These are phyloP conservation scores for Diaporthe helianthi DNA, from an alignment of 2,329 filamentous ascomycete species.

Conservation along the genomic window DNA sequence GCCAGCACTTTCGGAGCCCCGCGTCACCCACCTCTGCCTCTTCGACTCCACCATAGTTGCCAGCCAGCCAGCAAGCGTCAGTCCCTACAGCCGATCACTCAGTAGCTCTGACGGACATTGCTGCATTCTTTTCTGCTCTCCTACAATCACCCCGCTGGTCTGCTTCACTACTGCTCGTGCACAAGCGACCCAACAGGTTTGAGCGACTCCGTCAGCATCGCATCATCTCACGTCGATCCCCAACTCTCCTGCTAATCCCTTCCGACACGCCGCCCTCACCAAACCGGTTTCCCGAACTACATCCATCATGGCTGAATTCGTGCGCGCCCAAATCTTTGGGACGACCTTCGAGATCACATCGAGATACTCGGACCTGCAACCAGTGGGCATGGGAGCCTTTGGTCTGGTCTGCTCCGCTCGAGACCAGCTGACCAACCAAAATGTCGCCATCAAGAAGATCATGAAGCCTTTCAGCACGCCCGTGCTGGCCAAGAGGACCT, in stretches of 20 bases:
- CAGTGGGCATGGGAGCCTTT: conserved; percentile 98
- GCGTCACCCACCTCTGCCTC: conserved; percentile 25
- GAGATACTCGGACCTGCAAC: conserved; percentile 97
- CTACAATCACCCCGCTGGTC: conserved; percentile 21
- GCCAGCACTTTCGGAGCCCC: conserved; percentile 26
- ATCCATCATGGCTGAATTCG: conserved; percentile 94
- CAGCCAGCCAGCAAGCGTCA: conserved; percentile 1
- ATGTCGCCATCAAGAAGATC: conserved; percentile 99
- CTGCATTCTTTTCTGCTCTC: conserved; percentile 14
- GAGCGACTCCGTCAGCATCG: conserved; percentile 7
- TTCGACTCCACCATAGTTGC: conserved; percentile 23
- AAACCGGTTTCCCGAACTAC: conserved; percentile 4
- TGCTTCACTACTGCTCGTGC: background rate
- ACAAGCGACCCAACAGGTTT: conserved; percentile 11
- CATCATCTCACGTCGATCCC: conserved; percentile 14
- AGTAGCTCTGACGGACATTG: conserved; percentile 9
- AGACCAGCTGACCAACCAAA: conserved; percentile 95
- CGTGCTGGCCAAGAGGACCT: conserved; percentile 95
- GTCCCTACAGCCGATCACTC: conserved; percentile 11
- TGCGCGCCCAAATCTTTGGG: conserved; percentile 98
- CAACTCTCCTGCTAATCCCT: background rate
- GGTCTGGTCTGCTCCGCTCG: conserved; percentile 97
- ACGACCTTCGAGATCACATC: conserved; percentile 99
- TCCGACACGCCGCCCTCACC: background rate
- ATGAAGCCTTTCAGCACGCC: conserved; percentile 99